Conservation (phyloP, 2,329 filamentous ascomycete species). For the Exophiala viscosa region DNA sequence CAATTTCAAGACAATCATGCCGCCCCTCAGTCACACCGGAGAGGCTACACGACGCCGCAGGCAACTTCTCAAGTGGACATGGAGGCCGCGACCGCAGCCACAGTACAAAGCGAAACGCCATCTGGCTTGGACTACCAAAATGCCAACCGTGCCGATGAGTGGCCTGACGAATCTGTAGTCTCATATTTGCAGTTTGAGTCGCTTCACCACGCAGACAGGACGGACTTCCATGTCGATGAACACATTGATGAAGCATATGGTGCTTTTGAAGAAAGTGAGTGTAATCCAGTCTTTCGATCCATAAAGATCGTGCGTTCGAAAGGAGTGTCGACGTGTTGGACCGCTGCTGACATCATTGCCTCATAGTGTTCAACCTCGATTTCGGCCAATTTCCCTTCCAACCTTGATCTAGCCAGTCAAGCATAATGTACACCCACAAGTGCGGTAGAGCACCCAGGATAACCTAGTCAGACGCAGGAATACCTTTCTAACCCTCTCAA, state of each 20-base stretch:
- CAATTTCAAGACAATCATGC: constrained; percentile 1
- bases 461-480: too few species aligned
- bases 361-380: constrained; percentile 12
- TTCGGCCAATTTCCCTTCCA: constrained; percentile 11
- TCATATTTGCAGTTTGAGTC: constrained; percentile 17
- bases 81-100: neutral
- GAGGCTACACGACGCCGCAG: neutral
- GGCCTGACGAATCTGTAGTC: constrained; percentile 4
- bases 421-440: too few species aligned
- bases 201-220: constrained; percentile 5
- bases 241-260: constrained; percentile 17
- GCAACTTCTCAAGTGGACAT: neutral
- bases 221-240: constrained; percentile 3
- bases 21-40: neutral
- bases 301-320: neutral
- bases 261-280: constrained; percentile 16
- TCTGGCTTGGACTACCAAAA: neutral
- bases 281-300: neutral
- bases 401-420: neutral
- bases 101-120: neutral
- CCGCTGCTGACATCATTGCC: neutral
- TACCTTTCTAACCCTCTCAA: too few species aligned
- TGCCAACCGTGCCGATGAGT: neutral
- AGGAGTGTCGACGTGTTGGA: neutral
- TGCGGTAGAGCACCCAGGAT: too few species aligned